Conservation (phyloP, 805 yeast species). For the Candida sanyiensis region DNA sequence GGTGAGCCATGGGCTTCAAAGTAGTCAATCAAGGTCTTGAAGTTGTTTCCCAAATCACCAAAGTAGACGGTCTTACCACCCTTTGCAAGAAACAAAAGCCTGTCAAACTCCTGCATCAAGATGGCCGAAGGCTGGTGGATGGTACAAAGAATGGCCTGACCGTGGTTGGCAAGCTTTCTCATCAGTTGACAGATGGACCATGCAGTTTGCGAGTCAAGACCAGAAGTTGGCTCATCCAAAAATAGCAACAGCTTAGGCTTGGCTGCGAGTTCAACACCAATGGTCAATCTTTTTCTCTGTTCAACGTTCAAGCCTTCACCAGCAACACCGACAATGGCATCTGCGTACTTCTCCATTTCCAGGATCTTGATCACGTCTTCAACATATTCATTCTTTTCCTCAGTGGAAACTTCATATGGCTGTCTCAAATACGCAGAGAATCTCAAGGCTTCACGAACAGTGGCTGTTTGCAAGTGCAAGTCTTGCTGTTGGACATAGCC, state of each 20-base stretch:
- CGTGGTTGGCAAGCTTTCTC: conserved; percentile 53
- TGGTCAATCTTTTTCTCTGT: conserved; percentile 61
- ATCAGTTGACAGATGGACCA: conserved; percentile 59
- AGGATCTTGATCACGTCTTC: conserved; percentile 57
- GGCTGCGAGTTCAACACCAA: conserved; percentile 64
- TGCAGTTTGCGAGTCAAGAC: conserved; percentile 63
- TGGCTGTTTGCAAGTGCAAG: conserved; percentile 57
- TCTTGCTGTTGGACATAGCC: conserved; percentile 75
- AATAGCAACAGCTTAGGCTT: conserved; percentile 55
- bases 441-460: conserved; percentile 66
- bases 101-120: conserved; percentile 70
- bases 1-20: conserved; percentile 63
- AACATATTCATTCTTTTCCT: conserved; percentile 59
- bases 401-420: conserved; percentile 43
- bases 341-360: conserved; percentile 60
- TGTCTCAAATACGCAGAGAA: conserved; percentile 68
- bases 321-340: conserved; percentile 68
- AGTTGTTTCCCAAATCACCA: conserved; percentile 64
- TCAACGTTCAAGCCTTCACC: conserved; percentile 67
- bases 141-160: conserved; percentile 65
- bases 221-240: conserved; percentile 66
- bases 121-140: conserved; percentile 86
- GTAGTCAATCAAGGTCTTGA: conserved; percentile 51
- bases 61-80: conserved; percentile 76
- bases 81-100: conserved; percentile 58